These are phyloP conservation scores for Rhodotorula toruloides DNA, from an alignment of 768 basidiomycete genomes.

Conservation along the genomic window DNA sequence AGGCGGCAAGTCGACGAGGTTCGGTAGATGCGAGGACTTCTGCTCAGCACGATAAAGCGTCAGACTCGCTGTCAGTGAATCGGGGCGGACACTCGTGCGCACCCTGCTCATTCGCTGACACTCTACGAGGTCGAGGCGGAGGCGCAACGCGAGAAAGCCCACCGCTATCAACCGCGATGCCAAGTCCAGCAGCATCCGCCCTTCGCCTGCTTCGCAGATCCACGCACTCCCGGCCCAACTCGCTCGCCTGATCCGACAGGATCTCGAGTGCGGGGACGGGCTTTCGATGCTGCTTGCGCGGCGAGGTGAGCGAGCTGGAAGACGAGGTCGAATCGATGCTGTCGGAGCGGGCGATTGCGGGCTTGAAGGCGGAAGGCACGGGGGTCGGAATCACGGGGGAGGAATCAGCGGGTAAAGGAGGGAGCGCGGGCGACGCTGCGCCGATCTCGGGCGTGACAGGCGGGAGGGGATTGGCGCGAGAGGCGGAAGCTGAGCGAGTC, in stretches of 20 bases:
- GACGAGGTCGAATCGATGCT: background rate
- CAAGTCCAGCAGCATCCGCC: background rate
- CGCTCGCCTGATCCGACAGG: background rate
- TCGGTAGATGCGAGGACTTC: background rate
- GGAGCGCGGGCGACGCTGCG: background rate
- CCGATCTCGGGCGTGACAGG: background rate
- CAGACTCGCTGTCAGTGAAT: no score
- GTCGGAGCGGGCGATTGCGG: background rate
- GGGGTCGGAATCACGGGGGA: background rate
- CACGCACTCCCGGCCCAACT: background rate
- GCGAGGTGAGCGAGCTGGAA: no score
- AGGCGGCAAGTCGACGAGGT: constrained; percentile 4
- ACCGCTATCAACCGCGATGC: no score
- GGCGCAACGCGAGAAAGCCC: no score
- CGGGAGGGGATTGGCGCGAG: background rate
- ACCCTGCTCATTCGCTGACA: no score
- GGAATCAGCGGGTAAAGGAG: background rate
- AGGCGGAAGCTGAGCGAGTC: background rate
- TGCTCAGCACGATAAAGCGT: no score
- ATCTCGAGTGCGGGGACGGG: constrained; percentile 1
- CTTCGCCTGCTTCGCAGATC: background rate
- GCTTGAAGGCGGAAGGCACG: background rate
- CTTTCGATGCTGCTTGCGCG: background rate
- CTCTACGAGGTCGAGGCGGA: no score
- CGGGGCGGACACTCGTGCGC: no score